phyloP scores from a whole-genome alignment of 2,329 filamentous ascomycete species.

The Beauveria bassiana region DNA sequence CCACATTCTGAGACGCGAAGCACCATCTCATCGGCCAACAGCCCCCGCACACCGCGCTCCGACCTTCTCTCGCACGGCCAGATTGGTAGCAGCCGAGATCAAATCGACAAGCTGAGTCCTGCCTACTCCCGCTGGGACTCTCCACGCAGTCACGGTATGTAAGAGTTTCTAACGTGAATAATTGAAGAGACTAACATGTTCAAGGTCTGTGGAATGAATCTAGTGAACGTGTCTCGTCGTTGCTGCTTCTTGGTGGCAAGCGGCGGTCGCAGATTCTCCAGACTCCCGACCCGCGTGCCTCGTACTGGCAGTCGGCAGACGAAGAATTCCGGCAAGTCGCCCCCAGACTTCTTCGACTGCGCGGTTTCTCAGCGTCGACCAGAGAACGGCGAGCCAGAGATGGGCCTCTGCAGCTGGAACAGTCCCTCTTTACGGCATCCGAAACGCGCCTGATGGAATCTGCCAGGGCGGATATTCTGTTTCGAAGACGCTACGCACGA shows the following conservation, averaged over 20 bases:
- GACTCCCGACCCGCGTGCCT: conserved; percentile 3
- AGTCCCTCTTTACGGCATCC: conserved; percentile 21
- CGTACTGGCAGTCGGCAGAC: conserved; percentile 7
- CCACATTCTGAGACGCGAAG: conserved; percentile 24
- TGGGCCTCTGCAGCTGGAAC: conserved; percentile 8
- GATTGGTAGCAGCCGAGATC: background rate
- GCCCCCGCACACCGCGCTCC: conserved; percentile 21
- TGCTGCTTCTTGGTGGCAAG: conserved; percentile 2
- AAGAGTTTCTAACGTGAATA: rapidly evolving
- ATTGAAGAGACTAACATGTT: background rate
- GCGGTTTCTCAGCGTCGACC: conserved; percentile 19
- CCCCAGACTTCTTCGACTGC: conserved; percentile 16
- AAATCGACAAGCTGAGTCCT: background rate
- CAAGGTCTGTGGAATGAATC: background rate
- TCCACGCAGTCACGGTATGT: background rate
- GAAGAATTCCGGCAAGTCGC: conserved; percentile 12
- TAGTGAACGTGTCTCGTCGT: conserved; percentile 4
- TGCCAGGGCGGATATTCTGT: conserved; percentile 23
- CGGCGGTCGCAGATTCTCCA: background rate
- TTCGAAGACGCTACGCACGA: conserved; percentile 21
- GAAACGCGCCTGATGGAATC: conserved; percentile 24
- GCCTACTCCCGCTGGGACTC: conserved; percentile 6
- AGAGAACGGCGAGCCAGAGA: conserved; percentile 12
- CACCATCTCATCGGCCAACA: conserved; percentile 20
- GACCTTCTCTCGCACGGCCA: conserved; percentile 11